Conservation (phyloP, 2,329 filamentous ascomycete species). For the Claviceps sp. region DNA sequence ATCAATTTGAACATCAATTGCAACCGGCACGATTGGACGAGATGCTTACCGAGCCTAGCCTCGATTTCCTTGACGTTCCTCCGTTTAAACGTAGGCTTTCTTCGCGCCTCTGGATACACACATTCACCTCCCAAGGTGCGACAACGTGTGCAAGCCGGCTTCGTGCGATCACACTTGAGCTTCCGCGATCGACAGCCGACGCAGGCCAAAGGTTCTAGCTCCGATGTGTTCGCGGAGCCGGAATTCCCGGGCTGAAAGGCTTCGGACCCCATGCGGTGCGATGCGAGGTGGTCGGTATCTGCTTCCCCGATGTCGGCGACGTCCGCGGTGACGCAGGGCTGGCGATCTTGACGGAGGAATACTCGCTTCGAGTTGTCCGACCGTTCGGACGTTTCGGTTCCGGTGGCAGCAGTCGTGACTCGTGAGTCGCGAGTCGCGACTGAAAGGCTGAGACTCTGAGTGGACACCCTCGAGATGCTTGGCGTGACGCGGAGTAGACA, state of each 20-base stretch:
- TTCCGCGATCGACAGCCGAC: slow-evolving; percentile 75
- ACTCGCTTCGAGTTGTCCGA: background rate
- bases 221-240: slow-evolving; percentile 3
- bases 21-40: too few species aligned
- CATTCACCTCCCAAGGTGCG: slow-evolving; percentile 56
- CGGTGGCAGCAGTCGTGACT: too few species aligned
- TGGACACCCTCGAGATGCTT: too few species aligned
- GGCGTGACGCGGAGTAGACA: too few species aligned
- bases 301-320: background rate
- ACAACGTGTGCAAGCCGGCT: slow-evolving; percentile 71
- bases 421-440: too few species aligned
- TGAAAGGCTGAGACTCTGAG: too few species aligned
- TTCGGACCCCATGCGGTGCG: background rate
- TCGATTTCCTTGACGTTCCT: slow-evolving; percentile 86
- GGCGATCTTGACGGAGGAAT: background rate
- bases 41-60: slow-evolving; percentile 58
- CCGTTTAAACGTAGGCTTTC: slow-evolving; percentile 78
- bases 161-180: slow-evolving; percentile 71
- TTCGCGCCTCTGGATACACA: slow-evolving; percentile 75
- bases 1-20: background rate
- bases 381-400: background rate
- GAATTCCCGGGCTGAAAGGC: background rate
- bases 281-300: too few species aligned
- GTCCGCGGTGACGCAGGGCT: background rate
- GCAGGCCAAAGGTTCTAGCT: slow-evolving; percentile 52